A percentile compares a stretch with the other conserved stretches of the same genome.
These are phyloP conservation scores for Capillidium heterosporum DNA, from an alignment of 371 early-diverging fungal genomes.

Conservation along the genomic window DNA sequence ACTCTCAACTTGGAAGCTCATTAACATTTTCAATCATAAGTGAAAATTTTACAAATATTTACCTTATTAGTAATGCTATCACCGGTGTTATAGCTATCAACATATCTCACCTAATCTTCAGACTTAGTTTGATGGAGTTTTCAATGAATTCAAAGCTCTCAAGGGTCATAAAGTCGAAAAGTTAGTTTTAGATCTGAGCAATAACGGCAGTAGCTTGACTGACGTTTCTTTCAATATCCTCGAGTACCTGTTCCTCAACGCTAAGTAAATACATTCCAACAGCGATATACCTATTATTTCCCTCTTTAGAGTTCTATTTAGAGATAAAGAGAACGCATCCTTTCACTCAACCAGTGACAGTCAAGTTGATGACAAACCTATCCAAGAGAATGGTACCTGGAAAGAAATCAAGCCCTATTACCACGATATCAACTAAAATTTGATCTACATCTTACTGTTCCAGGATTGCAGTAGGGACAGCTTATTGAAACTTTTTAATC, in stretches of 20 bases:
- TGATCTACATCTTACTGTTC: not conserved
- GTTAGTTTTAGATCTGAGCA: not conserved
- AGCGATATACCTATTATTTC: not conserved
- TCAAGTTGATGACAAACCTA: not conserved
- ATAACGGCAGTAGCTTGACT: not conserved
- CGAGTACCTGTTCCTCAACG: not conserved
- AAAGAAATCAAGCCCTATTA: not conserved
- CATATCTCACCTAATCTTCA: not conserved
- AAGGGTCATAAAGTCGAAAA: not conserved
- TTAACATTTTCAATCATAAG: not conserved
- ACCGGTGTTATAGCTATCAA: not conserved
- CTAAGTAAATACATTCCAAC: not conserved
- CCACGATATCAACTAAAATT: not conserved
- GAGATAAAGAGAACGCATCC: not conserved
- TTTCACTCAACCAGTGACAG: not conserved
- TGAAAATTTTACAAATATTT: not conserved
- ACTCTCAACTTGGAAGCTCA: not conserved
- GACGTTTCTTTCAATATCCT: not conserved
- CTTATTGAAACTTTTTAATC: not conserved
- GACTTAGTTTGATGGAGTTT: not conserved
- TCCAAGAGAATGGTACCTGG: not conserved
- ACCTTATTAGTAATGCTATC: not conserved
- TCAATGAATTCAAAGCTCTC: not conserved
- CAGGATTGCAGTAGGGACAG: not conserved
- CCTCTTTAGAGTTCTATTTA: not conserved